Evolutionary conservation across 345 rosid species (phyloP).

Genomic region (Salix exigua): DNA sequence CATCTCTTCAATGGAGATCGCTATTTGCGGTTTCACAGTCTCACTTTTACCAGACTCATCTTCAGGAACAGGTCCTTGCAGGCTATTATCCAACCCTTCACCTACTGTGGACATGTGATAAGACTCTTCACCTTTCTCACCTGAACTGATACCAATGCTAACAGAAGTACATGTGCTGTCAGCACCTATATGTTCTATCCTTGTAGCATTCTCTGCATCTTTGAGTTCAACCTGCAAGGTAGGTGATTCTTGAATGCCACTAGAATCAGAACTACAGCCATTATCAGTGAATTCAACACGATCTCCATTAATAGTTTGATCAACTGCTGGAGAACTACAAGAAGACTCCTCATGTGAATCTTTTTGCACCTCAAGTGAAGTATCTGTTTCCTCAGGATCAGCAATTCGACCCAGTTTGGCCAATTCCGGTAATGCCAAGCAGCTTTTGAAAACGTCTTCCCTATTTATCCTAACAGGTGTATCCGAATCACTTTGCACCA

Average conservation of each 20-base stretch:
- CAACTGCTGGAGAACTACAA: conserved; percentile 22
- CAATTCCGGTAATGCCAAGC: conserved; percentile 43
- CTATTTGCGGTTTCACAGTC: conserved; percentile 34
- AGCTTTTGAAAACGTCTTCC: conserved; percentile 47
- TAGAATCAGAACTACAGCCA: conserved; percentile 17
- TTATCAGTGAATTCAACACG: conserved; percentile 16
- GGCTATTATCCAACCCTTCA: conserved; percentile 24
- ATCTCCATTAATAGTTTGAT: conserved; percentile 30
- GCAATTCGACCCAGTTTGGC: conserved; percentile 29
- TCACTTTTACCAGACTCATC: conserved; percentile 30
- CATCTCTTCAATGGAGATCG: conserved; percentile 26
- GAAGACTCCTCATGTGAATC: conserved; percentile 23
- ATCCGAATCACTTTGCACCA: conserved; percentile 19
- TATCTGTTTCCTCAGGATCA: conserved; percentile 22
- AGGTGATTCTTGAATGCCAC: conserved; percentile 8
- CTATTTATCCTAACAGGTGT: conserved; percentile 25
- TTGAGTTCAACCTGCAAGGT: conserved; percentile 16
- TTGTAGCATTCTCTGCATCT: conserved; percentile 8
- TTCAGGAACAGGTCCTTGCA: conserved; percentile 19
- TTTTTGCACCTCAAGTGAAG: conserved; percentile 27
- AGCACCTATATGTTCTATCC: conserved; percentile 19
- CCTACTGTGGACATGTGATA: conserved; percentile 29
- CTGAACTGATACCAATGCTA: conserved; percentile 9
- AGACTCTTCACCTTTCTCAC: conserved; percentile 35
- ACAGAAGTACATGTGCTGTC: conserved; percentile 25